A percentile compares a stretch with the other conserved stretches of the same genome.
Evolutionary conservation across 169 alveolate genomes (phyloP).

Genomic region (Babesia sp.): DNA sequence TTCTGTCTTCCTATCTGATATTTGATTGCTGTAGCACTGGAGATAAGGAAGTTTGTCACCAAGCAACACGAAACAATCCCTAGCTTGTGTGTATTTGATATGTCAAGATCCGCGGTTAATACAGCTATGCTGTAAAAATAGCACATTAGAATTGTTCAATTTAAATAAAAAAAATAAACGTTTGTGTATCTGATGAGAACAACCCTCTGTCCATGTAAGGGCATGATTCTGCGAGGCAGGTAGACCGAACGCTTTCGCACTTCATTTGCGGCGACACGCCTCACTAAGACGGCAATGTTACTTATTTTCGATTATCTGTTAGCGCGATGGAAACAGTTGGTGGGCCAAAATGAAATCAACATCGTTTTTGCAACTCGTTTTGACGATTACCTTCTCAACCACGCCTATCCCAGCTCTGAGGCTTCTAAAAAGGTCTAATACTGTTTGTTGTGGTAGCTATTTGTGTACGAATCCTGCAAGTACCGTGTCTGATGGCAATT

Average conservation of each 20-base stretch:
- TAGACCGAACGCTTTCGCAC: not conserved
- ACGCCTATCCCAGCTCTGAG: not conserved
- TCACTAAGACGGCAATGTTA: not conserved
- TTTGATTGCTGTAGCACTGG: slow-evolving; percentile 44
- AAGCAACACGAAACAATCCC: slow-evolving; percentile 79
- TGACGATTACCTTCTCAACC: not conserved
- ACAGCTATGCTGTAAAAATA: slow-evolving; percentile 69
- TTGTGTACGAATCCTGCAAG: too few relatives aligned
- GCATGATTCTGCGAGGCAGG: not conserved
- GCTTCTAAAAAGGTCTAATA: not conserved
- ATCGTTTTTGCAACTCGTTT: not conserved
- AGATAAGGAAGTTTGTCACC: slow-evolving; percentile 74
- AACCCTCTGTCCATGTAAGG: not conserved
- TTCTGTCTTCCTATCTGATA: not conserved
- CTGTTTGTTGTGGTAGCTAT: not conserved
- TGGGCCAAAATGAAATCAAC: slow-evolving; percentile 22
- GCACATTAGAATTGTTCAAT: not conserved
- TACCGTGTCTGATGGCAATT: not conserved
- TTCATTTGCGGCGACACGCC: not conserved
- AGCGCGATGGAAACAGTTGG: slow-evolving; percentile 17
- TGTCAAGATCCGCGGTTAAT: slow-evolving; percentile 69
- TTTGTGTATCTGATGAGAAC: not conserved
- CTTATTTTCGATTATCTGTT: not conserved
- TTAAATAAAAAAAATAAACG: not conserved
- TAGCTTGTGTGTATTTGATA: slow-evolving; percentile 75